phyloP scores from a whole-genome alignment of 2,329 filamentous ascomycete genomes.

The Fusarium lateritium region DNA sequence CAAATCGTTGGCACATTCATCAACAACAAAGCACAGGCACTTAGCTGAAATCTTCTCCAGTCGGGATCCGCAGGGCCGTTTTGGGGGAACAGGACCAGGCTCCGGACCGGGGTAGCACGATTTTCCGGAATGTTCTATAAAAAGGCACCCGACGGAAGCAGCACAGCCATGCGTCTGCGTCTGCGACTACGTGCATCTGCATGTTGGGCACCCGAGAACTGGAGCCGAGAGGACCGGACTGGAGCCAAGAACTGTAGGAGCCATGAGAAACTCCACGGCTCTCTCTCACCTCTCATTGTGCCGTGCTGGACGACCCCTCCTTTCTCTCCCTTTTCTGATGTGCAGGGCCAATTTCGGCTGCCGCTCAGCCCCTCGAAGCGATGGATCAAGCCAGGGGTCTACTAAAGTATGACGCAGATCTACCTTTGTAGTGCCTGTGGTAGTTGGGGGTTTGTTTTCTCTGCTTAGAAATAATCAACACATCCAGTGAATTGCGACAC shows the following conservation, averaged over 20 bases:
- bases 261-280: slow-evolving; percentile 22
- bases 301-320: not conserved
- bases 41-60: slow-evolving; percentile 15
- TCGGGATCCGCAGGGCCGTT: slow-evolving; percentile 21
- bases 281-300: not conserved
- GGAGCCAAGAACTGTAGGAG: slow-evolving; percentile 7
- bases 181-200: slow-evolving; percentile 3
- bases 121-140: slow-evolving; percentile 47
- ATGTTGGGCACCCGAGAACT: slow-evolving; percentile 18
- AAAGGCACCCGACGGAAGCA: slow-evolving; percentile 37
- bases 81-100: slow-evolving; percentile 17
- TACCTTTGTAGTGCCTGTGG: slow-evolving; percentile 22
- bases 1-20: slow-evolving; percentile 12
- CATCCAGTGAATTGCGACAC: slow-evolving; percentile 9
- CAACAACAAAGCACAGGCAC: slow-evolving; percentile 11
- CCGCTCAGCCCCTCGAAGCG: slow-evolving; percentile 37
- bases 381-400: slow-evolving; percentile 28
- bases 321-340: slow-evolving; percentile 23
- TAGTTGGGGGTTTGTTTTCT: slow-evolving; percentile 15
- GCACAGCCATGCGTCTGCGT: slow-evolving; percentile 15
- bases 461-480: slow-evolving; percentile 3
- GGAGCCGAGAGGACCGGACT: slow-evolving; percentile 13
- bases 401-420: slow-evolving; percentile 38
- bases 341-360: slow-evolving; percentile 41
- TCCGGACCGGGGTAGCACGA: slow-evolving; percentile 29